Conservation (phyloP, 2,329 filamentous ascomycete species). For the Tolypocladium paradoxum region DNA sequence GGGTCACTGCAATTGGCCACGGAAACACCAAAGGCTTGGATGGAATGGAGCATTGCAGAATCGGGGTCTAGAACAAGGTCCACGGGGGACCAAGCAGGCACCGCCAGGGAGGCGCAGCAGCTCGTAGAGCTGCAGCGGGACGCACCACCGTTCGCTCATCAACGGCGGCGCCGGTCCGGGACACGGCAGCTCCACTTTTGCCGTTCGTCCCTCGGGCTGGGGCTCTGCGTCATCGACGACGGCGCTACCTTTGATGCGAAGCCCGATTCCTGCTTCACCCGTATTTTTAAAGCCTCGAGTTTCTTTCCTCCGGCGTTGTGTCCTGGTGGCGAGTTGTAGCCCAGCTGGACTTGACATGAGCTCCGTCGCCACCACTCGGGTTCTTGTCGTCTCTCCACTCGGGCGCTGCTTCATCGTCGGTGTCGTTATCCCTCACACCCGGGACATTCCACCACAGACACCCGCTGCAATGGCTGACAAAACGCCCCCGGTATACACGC, state of each 20-base stretch:
- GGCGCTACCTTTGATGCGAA: no score
- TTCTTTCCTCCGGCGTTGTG: not conserved
- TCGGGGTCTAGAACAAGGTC: not conserved
- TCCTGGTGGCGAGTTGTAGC: not conserved
- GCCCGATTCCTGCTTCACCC: not conserved
- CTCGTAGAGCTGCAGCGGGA: not conserved
- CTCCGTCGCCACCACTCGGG: not conserved
- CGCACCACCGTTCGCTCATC: not conserved
- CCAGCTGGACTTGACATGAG: not conserved
- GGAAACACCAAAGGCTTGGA: not conserved
- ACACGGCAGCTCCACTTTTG: slow-evolving; percentile 3
- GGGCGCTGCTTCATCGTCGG: not conserved
- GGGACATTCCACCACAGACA: not conserved
- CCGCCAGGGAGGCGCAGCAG: not conserved
- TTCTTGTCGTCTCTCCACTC: not conserved
- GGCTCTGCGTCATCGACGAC: not conserved
- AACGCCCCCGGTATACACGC: slow-evolving; percentile 10
- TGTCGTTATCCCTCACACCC: not conserved
- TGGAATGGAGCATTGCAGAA: not conserved
- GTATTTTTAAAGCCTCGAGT: not conserved
- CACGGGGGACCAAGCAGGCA: not conserved
- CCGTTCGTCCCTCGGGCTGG: not conserved
- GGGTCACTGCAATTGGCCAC: not conserved
- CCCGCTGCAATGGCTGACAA: slow-evolving; percentile 4
- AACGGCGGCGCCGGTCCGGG: slow-evolving; percentile 4